Conservation (phyloP, 1,284 basidiomycete species). For the Papiliotrema fonsecae region DNA sequence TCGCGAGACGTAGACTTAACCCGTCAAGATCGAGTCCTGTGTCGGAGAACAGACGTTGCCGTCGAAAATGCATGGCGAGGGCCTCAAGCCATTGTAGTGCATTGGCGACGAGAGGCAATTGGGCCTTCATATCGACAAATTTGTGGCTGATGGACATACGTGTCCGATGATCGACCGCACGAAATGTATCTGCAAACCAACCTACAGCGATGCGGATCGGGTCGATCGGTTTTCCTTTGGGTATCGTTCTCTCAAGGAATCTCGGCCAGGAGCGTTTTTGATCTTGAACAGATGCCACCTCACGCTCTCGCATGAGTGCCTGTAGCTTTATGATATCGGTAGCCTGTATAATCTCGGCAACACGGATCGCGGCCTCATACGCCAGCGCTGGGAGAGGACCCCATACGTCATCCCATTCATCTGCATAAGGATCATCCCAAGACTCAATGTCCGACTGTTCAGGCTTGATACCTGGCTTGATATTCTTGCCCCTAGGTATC, state of each 20-base stretch:
- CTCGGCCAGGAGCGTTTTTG: neutral
- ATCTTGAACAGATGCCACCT: neutral
- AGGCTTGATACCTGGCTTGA: neutral
- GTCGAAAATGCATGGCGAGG: neutral
- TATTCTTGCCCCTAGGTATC: neutral
- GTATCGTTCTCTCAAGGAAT: neutral
- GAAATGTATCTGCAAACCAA: conserved; percentile 10
- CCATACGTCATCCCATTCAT: conserved; percentile 3
- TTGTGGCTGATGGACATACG: conserved; percentile 1
- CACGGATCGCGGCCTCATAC: neutral
- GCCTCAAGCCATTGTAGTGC: conserved; percentile 5
- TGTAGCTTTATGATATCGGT: neutral
- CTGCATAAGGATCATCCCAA: neutral
- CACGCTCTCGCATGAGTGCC: neutral
- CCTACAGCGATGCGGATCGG: neutral
- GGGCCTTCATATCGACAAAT: conserved; percentile 1
- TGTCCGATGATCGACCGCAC: neutral
- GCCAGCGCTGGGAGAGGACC: conserved; percentile 1
- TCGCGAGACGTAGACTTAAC: neutral
- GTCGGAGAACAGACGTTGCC: neutral
- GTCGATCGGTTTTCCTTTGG: neutral
- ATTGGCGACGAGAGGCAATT: neutral
- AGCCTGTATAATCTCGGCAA: neutral
- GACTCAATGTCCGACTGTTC: neutral
- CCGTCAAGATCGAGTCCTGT: conserved; percentile 6